These are phyloP conservation scores for Dentipellis fragilis DNA, from an alignment of 768 basidiomycete species.

Conservation along the genomic window DNA sequence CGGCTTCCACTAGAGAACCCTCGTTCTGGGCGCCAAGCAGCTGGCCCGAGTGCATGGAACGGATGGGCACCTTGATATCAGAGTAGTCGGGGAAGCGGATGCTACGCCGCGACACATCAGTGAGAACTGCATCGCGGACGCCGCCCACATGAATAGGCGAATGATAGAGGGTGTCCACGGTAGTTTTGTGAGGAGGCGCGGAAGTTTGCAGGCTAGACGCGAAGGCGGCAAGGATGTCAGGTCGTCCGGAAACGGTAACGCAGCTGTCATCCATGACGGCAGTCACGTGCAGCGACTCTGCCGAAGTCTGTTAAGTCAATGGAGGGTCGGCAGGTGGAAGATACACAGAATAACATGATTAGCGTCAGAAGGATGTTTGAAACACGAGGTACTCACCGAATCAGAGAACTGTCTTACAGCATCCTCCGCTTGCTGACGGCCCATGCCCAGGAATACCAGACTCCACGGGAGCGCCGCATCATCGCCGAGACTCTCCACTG, in stretches of 20 bases:
- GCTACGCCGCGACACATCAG: conserved; percentile 31
- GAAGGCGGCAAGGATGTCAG: conserved; percentile 38
- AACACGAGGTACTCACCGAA: conserved; percentile 13
- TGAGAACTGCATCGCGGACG: conserved; percentile 31
- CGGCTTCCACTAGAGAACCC: conserved; percentile 4
- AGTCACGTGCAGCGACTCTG: conserved; percentile 33
- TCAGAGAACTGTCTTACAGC: conserved; percentile 18
- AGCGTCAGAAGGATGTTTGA: conserved; percentile 6
- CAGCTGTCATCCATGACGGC: conserved; percentile 37
- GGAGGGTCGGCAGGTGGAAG: background rate
- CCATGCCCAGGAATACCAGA: conserved; percentile 28
- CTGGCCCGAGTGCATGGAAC: conserved; percentile 9
- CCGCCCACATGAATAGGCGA: conserved; percentile 21
- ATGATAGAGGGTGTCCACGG: conserved; percentile 46
- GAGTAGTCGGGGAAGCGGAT: conserved; percentile 41
- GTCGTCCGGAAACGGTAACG: conserved; percentile 50
- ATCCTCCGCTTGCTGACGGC: conserved; percentile 15
- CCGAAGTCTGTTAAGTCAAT: background rate
- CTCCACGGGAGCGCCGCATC: conserved; percentile 33
- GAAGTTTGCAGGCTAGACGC: conserved; percentile 24
- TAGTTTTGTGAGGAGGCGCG: conserved; percentile 31
- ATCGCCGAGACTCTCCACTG: conserved; percentile 11
- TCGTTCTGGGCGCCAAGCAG: background rate
- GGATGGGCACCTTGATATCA: conserved; percentile 26
- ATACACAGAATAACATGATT: conserved; percentile 8